Conservation (phyloP, 768 basidiomycete genomes). For the Mrakia gelida region DNA sequence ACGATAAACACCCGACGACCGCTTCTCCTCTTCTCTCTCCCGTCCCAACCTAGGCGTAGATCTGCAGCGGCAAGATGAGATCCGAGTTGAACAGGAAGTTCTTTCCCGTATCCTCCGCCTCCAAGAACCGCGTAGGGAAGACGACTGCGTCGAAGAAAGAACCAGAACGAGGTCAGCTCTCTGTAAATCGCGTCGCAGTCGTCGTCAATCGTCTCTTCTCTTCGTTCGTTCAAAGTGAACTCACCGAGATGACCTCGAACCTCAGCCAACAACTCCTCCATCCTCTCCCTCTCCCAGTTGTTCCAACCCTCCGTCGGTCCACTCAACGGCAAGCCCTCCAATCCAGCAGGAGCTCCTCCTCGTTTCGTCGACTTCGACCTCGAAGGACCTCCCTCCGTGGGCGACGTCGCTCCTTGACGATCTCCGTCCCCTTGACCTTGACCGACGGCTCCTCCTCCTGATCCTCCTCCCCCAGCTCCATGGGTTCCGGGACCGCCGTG, state of each 20-base stretch:
- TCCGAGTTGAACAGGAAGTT: conserved; percentile 61
- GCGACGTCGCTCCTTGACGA: conserved; percentile 21
- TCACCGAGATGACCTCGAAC: conserved; percentile 81
- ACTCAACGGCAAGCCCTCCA: conserved; percentile 27
- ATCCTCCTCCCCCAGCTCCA: conserved; percentile 46
- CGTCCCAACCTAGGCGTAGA: neutral
- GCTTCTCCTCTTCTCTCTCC: neutral
- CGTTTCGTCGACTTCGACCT: conserved; percentile 13
- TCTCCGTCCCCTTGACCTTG: conserved; percentile 34
- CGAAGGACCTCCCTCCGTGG: neutral
- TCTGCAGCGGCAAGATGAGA: conserved; percentile 5
- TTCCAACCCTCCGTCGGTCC: conserved; percentile 66
- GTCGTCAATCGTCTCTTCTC: too few relatives aligned
- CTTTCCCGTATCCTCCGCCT: conserved; percentile 84
- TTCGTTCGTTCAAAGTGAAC: conserved; percentile 39
- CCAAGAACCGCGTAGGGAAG: conserved; percentile 79
- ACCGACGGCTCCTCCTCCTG: conserved; percentile 44
- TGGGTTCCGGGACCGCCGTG: conserved; percentile 44
- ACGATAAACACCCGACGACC: neutral
- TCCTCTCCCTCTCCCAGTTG: conserved; percentile 77
- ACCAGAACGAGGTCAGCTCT: neutral
- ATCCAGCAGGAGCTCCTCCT: conserved; percentile 41
- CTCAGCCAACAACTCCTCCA: conserved; percentile 75
- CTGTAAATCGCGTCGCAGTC: neutral
- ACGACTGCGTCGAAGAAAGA: conserved; percentile 53